Base-by-base conservation (phyloP, 2,329 filamentous ascomycete species). In the Cladosporium austrohemisphaericum region DNA sequence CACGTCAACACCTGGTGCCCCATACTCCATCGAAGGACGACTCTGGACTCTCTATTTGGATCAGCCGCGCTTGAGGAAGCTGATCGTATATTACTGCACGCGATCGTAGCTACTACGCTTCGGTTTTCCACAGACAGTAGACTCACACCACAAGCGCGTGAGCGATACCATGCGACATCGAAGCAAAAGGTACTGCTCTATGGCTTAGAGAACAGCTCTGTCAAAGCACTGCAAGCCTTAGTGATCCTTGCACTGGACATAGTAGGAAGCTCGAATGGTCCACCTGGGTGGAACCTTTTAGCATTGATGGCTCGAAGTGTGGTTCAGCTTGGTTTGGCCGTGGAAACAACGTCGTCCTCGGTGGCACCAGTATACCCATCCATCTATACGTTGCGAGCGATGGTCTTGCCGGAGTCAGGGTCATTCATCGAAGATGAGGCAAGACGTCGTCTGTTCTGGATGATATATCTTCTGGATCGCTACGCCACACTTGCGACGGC, bases 401-500 rank as follows among this genome's bases (percentile, higher is more conserved):
- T 91, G 73, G 84, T 92, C 2, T 74, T 95, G 0, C 86, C 89
- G 0, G 89, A 95, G 53, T 80, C 91, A 0, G 83, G 81, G 43
- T 86, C 89, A 53, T 95, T 91, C 67, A 85, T 95, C 49, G 90
- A 95, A 64, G 91, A 95, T 53, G 91, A 96, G 66, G 86, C 87
- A 33, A 77, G 90, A 22, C 79, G 91, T 22, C 77, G 91, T 20
- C 73, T 95, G 1, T 95, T 96, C 67, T 96, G 91, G 91, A 92
- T 94, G 83, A 84, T 95, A 9, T 96, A 95, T 63, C 71, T 95
- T 10, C 76, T 96, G 5, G 91, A 96, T 65, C 79, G 91, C 41
- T 95, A 95, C 63, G 89, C 89, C 1, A 95, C 90, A 0, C 84
- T 95, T 49, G 85, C 89, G 0, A 95, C 91, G 0, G 89, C 91